Evolutionary conservation across 2,329 filamentous ascomycete genomes (phyloP), one percentile per base, ranked within the genome.

Genomic region (Bipolaris gigantea): DNA sequence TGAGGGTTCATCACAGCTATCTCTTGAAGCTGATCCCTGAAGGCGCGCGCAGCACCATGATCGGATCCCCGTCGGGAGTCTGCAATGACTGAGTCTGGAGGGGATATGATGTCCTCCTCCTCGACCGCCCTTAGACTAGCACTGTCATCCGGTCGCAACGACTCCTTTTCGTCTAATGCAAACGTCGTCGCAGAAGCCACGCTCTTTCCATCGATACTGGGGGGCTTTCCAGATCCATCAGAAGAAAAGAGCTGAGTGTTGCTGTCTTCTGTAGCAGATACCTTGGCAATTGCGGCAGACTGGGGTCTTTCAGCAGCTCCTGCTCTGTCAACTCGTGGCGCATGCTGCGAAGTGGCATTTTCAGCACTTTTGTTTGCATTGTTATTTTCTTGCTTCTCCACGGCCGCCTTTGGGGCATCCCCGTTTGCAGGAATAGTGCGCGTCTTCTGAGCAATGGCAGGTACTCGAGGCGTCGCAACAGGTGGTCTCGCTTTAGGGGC

Each of bases 141-240:
- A 74, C 93, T 97, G 71, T 97, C 93, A 75, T 97, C 93, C 8
- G 93, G 93, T 11, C 92, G 88, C 49, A 97, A 81, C 5, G 92
- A 97, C 72, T 97, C 93, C 73, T 97, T 97, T 75, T 97, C 93
- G 67, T 97, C 93, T 70, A 97, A 80, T n/a, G 90, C 92, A 76
- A 96, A 97, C 0, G 93, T 97, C 4, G 91, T 96, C 15, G 90
- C 91, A 23, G 93, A 97, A 4, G 91, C 91, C 65, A 95, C 90
- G 73, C 92, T 97, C 77, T 97, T 97, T 27, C 64, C 63, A 44
- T 97, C 93, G 36, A 96, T 81, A 70, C 92, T 97, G 33, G 90
- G 89, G 47, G 90, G 90, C 75, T 97, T 97, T 2, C 87, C 92
- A 35, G 84, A 86, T 41, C 80, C 83, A 60, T 78, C 83, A 15